These are phyloP conservation scores for Podaxis mareebaensis DNA, from an alignment of 768 basidiomycete species.

Conservation along the genomic window DNA sequence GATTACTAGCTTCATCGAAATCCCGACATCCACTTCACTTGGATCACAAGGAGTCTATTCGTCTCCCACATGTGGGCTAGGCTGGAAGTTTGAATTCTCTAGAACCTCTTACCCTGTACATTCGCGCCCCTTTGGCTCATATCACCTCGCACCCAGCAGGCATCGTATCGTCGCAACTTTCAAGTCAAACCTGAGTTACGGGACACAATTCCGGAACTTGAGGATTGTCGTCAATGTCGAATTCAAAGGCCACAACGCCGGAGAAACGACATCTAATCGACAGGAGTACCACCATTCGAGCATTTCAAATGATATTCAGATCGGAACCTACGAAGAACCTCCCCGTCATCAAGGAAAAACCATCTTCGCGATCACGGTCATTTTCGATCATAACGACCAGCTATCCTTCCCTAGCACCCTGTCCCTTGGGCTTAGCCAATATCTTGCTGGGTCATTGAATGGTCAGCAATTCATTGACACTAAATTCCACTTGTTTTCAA, in stretches of 20 bases:
- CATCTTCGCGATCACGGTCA: constrained; percentile 1
- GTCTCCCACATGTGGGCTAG: neutral
- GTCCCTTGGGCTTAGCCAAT: neutral
- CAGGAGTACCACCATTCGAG: neutral
- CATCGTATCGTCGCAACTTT: too few relatives aligned
- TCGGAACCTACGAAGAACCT: neutral
- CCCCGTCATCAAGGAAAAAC: neutral
- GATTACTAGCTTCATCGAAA: neutral
- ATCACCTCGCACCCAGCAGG: too few relatives aligned
- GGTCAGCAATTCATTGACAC: constrained; percentile 5
- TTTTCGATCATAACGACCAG: neutral
- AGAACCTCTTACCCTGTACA: too few relatives aligned
- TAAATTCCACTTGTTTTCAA: constrained; percentile 14
- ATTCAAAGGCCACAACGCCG: neutral
- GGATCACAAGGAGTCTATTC: neutral
- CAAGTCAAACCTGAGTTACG: neutral
- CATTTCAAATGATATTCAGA: neutral
- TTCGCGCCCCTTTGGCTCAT: too few relatives aligned
- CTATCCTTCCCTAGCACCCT: neutral
- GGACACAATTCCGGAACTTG: neutral
- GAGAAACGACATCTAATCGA: neutral
- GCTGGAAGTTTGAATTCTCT: neutral
- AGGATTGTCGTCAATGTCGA: neutral
- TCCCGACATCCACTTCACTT: neutral
- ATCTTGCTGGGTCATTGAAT: neutral